These are phyloP conservation scores for Termitomyces sp. DNA, from an alignment of 768 basidiomycete species.

Conservation along the genomic window DNA sequence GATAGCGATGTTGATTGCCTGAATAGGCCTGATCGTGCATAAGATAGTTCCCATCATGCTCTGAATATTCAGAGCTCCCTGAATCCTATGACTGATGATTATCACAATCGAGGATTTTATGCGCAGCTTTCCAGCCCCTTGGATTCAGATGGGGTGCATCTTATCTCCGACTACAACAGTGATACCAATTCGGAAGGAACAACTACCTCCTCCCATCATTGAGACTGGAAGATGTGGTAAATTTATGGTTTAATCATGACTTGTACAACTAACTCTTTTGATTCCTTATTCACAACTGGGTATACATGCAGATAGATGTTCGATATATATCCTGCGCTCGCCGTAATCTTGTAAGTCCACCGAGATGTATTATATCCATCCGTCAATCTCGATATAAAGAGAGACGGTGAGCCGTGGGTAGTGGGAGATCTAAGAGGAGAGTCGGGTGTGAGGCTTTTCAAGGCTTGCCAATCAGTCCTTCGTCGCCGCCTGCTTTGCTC, in stretches of 20 bases:
- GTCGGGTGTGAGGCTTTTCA: not conserved
- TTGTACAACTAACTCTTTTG: not conserved
- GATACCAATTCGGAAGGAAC: not conserved
- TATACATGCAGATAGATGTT: not conserved
- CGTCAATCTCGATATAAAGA: not conserved
- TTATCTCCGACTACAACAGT: not conserved
- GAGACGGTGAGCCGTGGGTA: not conserved
- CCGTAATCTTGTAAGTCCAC: not conserved
- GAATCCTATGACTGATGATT: not conserved
- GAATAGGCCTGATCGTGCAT: not conserved
- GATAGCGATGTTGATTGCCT: not conserved
- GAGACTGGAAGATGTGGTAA: not conserved
- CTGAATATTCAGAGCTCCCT: not conserved
- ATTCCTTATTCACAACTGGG: not conserved
- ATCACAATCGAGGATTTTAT: not conserved
- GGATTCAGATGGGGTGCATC: slow-evolving; percentile 1
- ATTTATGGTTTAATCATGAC: not conserved
- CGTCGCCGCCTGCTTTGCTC: not conserved
- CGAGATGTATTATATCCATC: not conserved
- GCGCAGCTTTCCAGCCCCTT: not conserved
- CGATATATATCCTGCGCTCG: not conserved
- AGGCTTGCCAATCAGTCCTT: not conserved
- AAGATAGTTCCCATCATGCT: slow-evolving; percentile 4
- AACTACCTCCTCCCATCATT: not conserved
- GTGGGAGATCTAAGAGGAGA: not conserved